Evolutionary conservation across 345 rosid genomes (phyloP).

Genomic region (Syzygium oleosum): DNA sequence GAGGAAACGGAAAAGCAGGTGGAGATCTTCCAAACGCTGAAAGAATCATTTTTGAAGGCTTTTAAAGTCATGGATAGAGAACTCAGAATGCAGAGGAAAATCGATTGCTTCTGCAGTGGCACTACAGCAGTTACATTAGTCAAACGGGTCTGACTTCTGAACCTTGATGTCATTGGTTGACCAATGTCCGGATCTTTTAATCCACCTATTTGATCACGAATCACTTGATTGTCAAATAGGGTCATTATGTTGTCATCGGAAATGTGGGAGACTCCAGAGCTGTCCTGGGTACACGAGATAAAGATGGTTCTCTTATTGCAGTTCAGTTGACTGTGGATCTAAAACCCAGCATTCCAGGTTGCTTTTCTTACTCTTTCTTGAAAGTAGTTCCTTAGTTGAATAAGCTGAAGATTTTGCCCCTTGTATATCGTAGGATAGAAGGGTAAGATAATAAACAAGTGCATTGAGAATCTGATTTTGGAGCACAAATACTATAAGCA

Average conservation of each 20-base stretch:
- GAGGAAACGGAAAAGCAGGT: conserved; percentile 43
- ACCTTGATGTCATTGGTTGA: background rate
- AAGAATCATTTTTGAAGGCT: conserved; percentile 84
- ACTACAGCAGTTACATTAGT: conserved; percentile 94
- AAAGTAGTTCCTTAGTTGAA: background rate
- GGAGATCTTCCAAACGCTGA: conserved; percentile 49
- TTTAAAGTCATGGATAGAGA: conserved; percentile 94
- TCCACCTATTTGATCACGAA: background rate
- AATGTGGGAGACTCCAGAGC: conserved; percentile 98
- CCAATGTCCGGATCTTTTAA: background rate
- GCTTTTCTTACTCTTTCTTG: background rate
- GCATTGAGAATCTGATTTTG: background rate
- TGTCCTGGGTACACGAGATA: conserved; percentile 67
- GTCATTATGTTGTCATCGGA: conserved; percentile 66
- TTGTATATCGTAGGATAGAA: background rate
- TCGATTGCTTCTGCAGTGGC: conserved; percentile 96
- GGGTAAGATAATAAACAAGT: background rate
- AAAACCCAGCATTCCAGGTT: conserved; percentile 97
- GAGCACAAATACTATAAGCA: background rate
- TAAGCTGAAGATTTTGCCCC: background rate
- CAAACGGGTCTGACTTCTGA: conserved; percentile 58
- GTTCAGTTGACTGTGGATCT: conserved; percentile 97
- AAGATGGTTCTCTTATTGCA: conserved; percentile 56
- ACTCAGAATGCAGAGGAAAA: conserved; percentile 56
- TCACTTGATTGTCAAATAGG: conserved; percentile 30